Conservation (phyloP, 2,329 filamentous ascomycete species). For the Davidsoniella australis region DNA sequence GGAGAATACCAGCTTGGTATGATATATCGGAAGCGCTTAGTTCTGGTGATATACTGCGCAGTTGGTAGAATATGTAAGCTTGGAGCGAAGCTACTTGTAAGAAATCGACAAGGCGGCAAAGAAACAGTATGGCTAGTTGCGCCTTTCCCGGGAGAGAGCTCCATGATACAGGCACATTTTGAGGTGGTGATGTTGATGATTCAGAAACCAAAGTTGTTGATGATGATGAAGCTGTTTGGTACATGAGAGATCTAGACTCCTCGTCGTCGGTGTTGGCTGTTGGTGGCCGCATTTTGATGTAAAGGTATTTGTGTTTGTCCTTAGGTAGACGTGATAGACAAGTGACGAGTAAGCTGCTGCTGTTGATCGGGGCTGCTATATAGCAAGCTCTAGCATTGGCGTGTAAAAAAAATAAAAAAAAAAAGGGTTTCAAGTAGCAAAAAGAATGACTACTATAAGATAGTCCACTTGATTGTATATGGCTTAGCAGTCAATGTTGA, state of each 20-base stretch:
- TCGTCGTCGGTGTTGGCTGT: neutral
- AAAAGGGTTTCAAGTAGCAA: too few species aligned
- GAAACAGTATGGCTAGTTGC: constrained; percentile 51
- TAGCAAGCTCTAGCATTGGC: too few species aligned
- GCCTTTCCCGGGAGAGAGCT: constrained; percentile 51
- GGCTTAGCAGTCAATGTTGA: too few species aligned
- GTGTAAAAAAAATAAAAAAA: too few species aligned
- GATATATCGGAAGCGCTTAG: constrained; percentile 39
- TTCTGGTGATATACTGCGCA: constrained; percentile 45
- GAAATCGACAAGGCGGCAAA: constrained; percentile 56
- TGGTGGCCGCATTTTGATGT: neutral
- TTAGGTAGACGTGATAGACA: too few species aligned
- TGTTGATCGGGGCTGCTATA: too few species aligned
- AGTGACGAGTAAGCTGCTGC: too few species aligned
- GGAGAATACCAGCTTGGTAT: constrained; percentile 50
- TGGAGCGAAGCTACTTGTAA: constrained; percentile 52
- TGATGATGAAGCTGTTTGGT: neutral
- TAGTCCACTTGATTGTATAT: too few species aligned
- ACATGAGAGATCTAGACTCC: neutral
- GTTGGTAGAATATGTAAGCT: constrained; percentile 60
- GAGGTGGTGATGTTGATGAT: neutral
- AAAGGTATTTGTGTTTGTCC: neutral
- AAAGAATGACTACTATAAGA: too few species aligned
- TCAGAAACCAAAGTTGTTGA: too few species aligned
- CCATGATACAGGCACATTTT: constrained; percentile 40